A percentile compares a stretch with the other conserved stretches of the same genome.
These are phyloP conservation scores for Dipodascopsis uninucleata DNA, from an alignment of 805 yeast genomes.

Conservation along the genomic window DNA sequence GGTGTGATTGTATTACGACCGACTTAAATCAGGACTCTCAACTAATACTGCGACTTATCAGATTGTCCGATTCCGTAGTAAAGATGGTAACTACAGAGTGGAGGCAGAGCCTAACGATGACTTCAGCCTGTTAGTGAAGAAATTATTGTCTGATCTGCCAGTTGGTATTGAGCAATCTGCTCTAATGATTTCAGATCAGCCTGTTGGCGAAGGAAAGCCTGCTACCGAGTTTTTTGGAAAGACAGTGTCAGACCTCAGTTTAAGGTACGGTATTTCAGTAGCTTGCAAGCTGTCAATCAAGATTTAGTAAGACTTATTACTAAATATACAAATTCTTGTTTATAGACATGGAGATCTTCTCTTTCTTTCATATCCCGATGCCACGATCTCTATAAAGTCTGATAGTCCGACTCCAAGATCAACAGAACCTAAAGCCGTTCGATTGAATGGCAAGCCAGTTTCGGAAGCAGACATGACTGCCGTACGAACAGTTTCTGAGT, in stretches of 20 bases:
- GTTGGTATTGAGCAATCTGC: conserved; percentile 32
- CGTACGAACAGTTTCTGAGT: conserved; percentile 5
- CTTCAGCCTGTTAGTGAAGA: conserved; percentile 45
- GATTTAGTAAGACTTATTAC: too few species aligned
- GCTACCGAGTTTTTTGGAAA: conserved; percentile 41
- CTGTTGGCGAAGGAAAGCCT: conserved; percentile 44
- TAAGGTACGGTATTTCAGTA: conserved; percentile 31
- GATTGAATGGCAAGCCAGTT: conserved; percentile 25
- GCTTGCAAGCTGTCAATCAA: conserved; percentile 26
- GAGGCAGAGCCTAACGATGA: conserved; percentile 45
- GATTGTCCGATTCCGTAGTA: conserved; percentile 79
- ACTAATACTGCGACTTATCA: conserved; percentile 17
- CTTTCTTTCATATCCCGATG: conserved; percentile 42
- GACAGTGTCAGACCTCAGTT: conserved; percentile 37
- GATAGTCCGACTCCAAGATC: neutral
- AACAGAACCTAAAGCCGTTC: conserved; percentile 12
- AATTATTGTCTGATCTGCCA: conserved; percentile 37
- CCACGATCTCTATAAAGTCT: conserved; percentile 4
- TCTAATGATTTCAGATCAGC: conserved; percentile 45
- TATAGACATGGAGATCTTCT: conserved; percentile 55
- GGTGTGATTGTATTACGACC: too few species aligned
- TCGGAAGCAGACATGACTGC: conserved; percentile 24
- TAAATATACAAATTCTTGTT: too few species aligned
- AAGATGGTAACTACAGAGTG: conserved; percentile 77
- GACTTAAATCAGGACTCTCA: too few species aligned